Evolutionary conservation across 495 filamentous ascomycete genomes (phyloP), one percentile per base, ranked within the genome.

Genomic region (Hyaloscypha bicolor): DNA sequence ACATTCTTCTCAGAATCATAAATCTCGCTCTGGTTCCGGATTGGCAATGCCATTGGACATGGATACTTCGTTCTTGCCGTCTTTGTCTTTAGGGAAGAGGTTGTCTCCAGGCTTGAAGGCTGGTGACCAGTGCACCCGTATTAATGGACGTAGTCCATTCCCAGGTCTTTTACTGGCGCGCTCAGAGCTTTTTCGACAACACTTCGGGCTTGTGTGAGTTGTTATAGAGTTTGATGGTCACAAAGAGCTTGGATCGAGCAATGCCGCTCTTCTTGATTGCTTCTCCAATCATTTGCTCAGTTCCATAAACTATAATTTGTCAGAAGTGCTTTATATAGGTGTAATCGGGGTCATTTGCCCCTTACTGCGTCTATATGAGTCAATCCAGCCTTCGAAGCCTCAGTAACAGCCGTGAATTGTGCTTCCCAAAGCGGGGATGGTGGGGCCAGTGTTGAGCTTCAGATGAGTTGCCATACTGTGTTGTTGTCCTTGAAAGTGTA

Each of bases 61-160:
- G 16, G 88, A 80, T 19, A 94, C 83, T 81, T 93, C 91, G 80
- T 78, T 91, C 90, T 78, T 89, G 81, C 89, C 92, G 93, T 60
- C 91, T 93, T 80, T 94, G 79, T 93, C 83, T 88, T 91, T 94
- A 78, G 91, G 83, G 37, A 77, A 69, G 32, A 79, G 75, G 19
- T 63, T 35, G 56, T 84, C 74, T 31, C 78, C 74, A 14, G 81
- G 77, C 29, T 80, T 76, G 32, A 79, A 80, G 35, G 79, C 82
- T 59, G 71, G 80, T 9, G 93, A 93, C 92, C 92, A 96, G 79
- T 96, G 92, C 79, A 95, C 87, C 22, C 96, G 78, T 91, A 96
- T 31, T 96, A 82, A 72, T 97, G 92, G 62, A 97, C 86, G 70
- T 96, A 96, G 73, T 90, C 87, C 22, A 86, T 79, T 11, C 86